These are phyloP conservation scores for Stellera chamaejasme DNA, from an alignment of 345 rosid genomes.

Conservation along the genomic window DNA sequence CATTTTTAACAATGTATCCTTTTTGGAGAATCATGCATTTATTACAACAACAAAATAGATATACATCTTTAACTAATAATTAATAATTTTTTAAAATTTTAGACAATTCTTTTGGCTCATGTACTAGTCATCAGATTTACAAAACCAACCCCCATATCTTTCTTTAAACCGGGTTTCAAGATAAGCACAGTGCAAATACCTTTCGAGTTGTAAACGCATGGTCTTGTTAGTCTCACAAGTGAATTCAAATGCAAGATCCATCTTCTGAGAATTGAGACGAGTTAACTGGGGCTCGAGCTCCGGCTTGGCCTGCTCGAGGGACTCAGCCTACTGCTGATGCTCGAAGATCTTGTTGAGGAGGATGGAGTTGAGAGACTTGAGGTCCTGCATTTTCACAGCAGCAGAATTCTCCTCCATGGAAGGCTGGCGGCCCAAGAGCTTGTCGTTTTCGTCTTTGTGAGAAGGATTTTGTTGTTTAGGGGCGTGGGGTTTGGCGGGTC, in stretches of 20 bases:
- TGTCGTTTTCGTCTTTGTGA: conserved; percentile 4
- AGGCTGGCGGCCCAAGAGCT: conserved; percentile 11
- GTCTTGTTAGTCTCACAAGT: conserved; percentile 29
- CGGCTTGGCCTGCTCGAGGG: conserved; percentile 26
- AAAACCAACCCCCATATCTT: conserved; percentile 24
- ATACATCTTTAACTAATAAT: too few species aligned
- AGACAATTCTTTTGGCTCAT: too few species aligned
- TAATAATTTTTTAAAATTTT: too few species aligned
- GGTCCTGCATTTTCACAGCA: conserved; percentile 33
- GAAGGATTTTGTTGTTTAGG: conserved; percentile 10
- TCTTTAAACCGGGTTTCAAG: conserved; percentile 31
- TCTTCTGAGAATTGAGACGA: conserved; percentile 17
- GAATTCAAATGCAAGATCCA: conserved; percentile 28
- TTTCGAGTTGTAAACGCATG: conserved; percentile 33
- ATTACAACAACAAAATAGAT: too few species aligned
- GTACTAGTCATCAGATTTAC: conserved; percentile 21
- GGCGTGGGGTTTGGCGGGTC: conserved; percentile 13
- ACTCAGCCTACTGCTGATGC: conserved; percentile 38
- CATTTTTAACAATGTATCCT: too few species aligned
- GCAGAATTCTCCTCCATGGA: conserved; percentile 34
- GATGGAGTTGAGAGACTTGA: conserved; percentile 47
- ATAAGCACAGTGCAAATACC: conserved; percentile 25
- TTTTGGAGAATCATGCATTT: too few species aligned
- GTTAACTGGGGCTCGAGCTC: conserved; percentile 41
- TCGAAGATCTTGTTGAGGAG: conserved; percentile 54